phyloP scores from a whole-genome alignment of 1,284 basidiomycete species.

The Ustilago sp. region DNA sequence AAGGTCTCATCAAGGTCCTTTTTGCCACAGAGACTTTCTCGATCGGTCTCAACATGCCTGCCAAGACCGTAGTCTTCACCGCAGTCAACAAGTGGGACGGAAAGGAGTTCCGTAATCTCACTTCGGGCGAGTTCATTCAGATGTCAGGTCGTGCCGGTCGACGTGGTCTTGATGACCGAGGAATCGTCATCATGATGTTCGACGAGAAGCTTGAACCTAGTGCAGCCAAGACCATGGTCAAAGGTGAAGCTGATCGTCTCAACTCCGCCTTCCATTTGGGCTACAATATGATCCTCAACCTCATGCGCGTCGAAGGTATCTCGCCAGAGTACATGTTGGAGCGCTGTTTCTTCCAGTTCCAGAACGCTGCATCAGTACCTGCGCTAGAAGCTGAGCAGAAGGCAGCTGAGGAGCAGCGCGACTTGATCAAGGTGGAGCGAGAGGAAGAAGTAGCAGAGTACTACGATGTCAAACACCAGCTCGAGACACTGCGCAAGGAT shows the following conservation, averaged over 20 bases:
- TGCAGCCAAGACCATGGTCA: slow-evolving; percentile 95
- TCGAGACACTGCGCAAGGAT: slow-evolving; percentile 86
- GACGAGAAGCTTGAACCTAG: slow-evolving; percentile 96
- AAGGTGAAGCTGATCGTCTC: slow-evolving; percentile 95
- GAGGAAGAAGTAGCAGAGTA: slow-evolving; percentile 89
- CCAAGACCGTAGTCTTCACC: slow-evolving; percentile 98
- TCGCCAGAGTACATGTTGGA: slow-evolving; percentile 99
- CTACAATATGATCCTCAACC: slow-evolving; percentile 98
- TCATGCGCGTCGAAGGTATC: slow-evolving; percentile 98
- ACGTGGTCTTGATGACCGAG: slow-evolving; percentile 96
- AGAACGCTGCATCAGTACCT: slow-evolving; percentile 90
- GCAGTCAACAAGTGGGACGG: slow-evolving; percentile 96
- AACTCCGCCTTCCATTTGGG: slow-evolving; percentile 99
- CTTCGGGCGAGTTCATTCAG: slow-evolving; percentile 71
- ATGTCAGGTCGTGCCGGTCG: slow-evolving; percentile 99
- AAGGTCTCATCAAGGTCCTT: slow-evolving; percentile 97
- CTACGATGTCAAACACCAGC: slow-evolving; percentile 88
- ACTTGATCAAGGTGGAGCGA: slow-evolving; percentile 80
- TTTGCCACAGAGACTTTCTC: slow-evolving; percentile 99
- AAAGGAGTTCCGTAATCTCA: slow-evolving; percentile 87
- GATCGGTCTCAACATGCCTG: slow-evolving; percentile 99
- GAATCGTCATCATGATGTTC: slow-evolving; percentile 99
- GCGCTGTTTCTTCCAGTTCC: slow-evolving; percentile 97
- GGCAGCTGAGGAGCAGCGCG: slow-evolving; percentile 79
- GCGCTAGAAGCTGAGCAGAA: slow-evolving; percentile 85